Evolutionary conservation across 2,329 filamentous ascomycete genomes (phyloP).

Genomic region (Zymoseptoria ardabiliae): DNA sequence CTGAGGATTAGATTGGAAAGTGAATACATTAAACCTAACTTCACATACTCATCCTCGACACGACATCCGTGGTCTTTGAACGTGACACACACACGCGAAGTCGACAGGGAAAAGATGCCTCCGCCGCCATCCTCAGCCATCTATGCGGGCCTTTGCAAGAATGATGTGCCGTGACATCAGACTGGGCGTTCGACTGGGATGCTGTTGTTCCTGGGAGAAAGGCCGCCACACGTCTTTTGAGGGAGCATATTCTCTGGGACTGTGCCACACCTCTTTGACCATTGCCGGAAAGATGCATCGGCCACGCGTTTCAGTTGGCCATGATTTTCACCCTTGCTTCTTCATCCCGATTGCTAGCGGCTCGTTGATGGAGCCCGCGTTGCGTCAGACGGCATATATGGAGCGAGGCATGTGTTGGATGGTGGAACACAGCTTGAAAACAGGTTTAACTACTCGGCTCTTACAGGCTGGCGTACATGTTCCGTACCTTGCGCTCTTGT

Average conservation of each 20-base stretch:
- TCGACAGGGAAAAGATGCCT: background rate
- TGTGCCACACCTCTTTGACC: background rate
- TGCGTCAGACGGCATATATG: constrained; percentile 18
- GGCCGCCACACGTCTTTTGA: background rate
- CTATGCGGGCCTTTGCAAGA: background rate
- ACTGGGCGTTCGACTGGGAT: background rate
- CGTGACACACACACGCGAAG: background rate
- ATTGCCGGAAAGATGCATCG: background rate
- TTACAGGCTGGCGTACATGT: constrained; percentile 9
- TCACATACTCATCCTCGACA: background rate
- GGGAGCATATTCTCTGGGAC: background rate
- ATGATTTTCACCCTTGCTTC: constrained; percentile 2
- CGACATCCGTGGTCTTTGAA: background rate
- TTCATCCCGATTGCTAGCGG: constrained; percentile 17
- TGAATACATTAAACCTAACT: background rate
- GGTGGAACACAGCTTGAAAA: constrained; percentile 11
- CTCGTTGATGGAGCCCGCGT: constrained; percentile 15
- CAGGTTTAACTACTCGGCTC: constrained; percentile 17
- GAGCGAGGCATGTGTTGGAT: constrained; percentile 8
- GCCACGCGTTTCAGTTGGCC: background rate
- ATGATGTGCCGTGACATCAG: background rate
- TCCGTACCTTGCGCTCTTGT: constrained; percentile 4
- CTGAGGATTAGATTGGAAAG: background rate
- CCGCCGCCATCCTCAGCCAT: background rate
- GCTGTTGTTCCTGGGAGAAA: background rate